Percentiles rank a stretch among this genome's conserved stretches.
These are phyloP conservation scores for Mangifera indica DNA, from an alignment of 345 rosid species.

Conservation along the genomic window DNA sequence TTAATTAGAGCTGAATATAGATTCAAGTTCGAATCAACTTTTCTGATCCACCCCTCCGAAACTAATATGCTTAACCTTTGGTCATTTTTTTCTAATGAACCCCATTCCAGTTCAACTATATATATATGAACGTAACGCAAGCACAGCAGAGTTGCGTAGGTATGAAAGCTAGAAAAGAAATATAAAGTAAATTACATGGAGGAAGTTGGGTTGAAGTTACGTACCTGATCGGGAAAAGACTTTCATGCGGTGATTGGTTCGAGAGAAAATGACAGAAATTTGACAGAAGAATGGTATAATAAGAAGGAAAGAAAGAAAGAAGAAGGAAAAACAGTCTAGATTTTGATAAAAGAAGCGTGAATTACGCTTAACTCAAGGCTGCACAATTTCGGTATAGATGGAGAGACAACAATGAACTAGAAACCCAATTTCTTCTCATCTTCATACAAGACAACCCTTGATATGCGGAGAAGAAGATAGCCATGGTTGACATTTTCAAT, in stretches of 20 bases:
- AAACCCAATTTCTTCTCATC: neutral
- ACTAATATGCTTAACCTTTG: no score
- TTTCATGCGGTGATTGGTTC: no score
- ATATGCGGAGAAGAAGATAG: neutral
- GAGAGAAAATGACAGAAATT: neutral
- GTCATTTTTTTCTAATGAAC: no score
- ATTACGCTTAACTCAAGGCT: slow-evolving; percentile 30
- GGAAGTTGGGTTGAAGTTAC: neutral
- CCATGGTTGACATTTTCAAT: slow-evolving; percentile 41
- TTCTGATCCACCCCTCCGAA: no score
- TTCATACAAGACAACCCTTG: no score
- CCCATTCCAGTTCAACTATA: no score
- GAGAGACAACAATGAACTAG: neutral
- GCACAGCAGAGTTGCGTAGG: no score
- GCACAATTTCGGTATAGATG: neutral
- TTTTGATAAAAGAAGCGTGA: slow-evolving; percentile 27
- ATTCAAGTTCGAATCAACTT: no score
- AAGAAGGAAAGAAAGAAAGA: neutral
- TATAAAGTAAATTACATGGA: no score
- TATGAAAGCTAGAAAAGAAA: neutral
- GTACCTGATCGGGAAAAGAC: slow-evolving; percentile 31
- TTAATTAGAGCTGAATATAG: no score
- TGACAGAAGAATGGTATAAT: slow-evolving; percentile 16
- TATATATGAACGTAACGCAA: no score
- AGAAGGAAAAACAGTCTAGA: neutral